phyloP scores from a whole-genome alignment of 2,329 filamentous ascomycete species.

The Passalora sequoiae region DNA sequence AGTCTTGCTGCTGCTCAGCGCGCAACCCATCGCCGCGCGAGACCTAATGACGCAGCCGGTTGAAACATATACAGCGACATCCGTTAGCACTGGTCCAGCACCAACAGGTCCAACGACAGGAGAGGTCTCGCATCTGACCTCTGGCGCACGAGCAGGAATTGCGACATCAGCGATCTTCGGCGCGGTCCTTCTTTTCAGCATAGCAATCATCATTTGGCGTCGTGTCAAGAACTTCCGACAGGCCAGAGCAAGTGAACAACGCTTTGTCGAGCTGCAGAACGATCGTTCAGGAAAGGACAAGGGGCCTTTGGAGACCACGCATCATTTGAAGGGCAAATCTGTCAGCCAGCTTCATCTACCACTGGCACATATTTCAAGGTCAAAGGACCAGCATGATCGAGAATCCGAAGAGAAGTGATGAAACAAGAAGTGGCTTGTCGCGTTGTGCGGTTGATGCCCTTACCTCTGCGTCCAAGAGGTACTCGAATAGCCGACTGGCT shows the following conservation, averaged over 20 bases:
- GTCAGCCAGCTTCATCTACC: background rate
- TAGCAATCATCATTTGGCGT: background rate
- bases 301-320: background rate
- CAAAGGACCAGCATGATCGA: background rate
- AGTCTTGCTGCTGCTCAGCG: background rate
- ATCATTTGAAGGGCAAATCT: no score
- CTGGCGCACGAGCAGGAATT: background rate
- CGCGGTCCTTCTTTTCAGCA: background rate
- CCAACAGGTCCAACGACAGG: background rate
- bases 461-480: no score
- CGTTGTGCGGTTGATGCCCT: no score
- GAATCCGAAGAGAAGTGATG: background rate
- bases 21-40: background rate
- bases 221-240: background rate
- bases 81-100: background rate
- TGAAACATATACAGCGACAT: background rate
- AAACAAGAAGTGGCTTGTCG: no score
- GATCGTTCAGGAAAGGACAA: background rate
- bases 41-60: background rate
- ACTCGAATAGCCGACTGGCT: no score
- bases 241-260: background rate
- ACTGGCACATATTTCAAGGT: background rate
- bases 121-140: background rate
- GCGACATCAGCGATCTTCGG: background rate
- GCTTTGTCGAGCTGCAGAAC: background rate